A percentile compares a stretch with the other conserved stretches of the same genome.
Conservation (phyloP, 177 flowering plant species). For the Telopea speciosissima region DNA sequence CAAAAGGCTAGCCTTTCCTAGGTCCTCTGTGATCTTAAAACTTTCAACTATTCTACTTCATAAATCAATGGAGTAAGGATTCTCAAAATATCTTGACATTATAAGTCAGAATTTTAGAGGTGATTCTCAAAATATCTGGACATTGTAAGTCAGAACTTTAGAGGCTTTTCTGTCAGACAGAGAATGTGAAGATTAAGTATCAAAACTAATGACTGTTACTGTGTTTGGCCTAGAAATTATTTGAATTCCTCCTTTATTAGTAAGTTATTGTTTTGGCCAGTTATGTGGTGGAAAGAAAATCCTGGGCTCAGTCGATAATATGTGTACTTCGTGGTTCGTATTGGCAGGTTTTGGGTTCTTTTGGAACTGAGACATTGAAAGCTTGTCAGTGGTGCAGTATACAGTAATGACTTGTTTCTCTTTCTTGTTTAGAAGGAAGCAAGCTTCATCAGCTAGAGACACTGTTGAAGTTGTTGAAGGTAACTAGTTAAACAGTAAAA, state of each 20-base stretch:
- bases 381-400: slow-evolving; percentile 3
- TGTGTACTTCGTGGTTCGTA: background rate
- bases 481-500: slow-evolving; percentile 5
- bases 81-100: too few species aligned
- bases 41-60: background rate
- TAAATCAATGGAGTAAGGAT: too few species aligned
- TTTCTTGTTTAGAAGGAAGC: slow-evolving; percentile 24
- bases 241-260: background rate
- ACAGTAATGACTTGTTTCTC: slow-evolving; percentile 43
- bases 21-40: background rate
- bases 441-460: slow-evolving; percentile 10
- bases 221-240: background rate
- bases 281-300: slow-evolving; percentile 2
- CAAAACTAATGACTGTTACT: background rate
- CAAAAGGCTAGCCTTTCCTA: background rate
- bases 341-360: background rate
- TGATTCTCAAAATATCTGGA: background rate
- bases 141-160: background rate
- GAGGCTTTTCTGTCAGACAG: background rate
- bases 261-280: background rate
- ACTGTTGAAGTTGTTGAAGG: slow-evolving; percentile 35
- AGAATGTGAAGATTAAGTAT: background rate
- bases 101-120: too few species aligned
- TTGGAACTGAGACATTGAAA: background rate
- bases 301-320: background rate